These are phyloP conservation scores for Cyclocybe cylindracea DNA, from an alignment of 768 basidiomycete genomes.

Conservation along the genomic window DNA sequence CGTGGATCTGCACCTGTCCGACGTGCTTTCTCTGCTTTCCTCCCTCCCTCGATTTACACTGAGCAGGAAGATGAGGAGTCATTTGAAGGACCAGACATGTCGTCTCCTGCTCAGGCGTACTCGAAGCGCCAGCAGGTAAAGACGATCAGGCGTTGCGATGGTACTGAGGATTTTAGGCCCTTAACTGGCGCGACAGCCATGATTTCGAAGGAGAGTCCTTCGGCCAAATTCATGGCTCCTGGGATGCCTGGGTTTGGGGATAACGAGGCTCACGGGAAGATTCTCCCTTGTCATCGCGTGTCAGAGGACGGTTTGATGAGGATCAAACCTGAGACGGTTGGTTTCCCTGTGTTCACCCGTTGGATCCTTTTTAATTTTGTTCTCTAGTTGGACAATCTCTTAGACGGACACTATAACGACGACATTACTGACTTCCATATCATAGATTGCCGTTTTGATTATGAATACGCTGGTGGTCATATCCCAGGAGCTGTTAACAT, in stretches of 20 bases:
- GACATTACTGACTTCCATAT: constrained; percentile 72
- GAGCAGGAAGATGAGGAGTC: constrained; percentile 52
- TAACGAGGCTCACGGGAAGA: constrained; percentile 90
- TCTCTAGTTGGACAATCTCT: constrained; percentile 69
- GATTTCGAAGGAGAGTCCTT: constrained; percentile 57
- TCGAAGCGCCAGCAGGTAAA: constrained; percentile 75
- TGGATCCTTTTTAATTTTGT: constrained; percentile 1
- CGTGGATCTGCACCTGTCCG: constrained; percentile 52
- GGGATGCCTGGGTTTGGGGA: constrained; percentile 89
- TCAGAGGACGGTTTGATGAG: constrained; percentile 96
- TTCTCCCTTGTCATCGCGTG: constrained; percentile 91
- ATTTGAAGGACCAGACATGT: constrained; percentile 71
- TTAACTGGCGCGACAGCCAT: constrained; percentile 66
- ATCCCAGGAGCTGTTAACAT: constrained; percentile 91
- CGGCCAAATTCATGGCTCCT: constrained; percentile 52
- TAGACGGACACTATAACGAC: constrained; percentile 72
- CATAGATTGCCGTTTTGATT: constrained; percentile 97
- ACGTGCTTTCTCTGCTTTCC: constrained; percentile 76
- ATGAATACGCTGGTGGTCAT: constrained; percentile 94
- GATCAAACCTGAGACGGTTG: constrained; percentile 77
- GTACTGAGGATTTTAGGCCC: constrained; percentile 79
- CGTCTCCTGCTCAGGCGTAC: constrained; percentile 82
- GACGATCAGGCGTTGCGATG: constrained; percentile 78
- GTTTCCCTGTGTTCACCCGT: constrained; percentile 24
- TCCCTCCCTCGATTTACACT: constrained; percentile 59